Conservation (phyloP, 768 basidiomycete genomes). For the Cantharellus cinnabarinus region DNA sequence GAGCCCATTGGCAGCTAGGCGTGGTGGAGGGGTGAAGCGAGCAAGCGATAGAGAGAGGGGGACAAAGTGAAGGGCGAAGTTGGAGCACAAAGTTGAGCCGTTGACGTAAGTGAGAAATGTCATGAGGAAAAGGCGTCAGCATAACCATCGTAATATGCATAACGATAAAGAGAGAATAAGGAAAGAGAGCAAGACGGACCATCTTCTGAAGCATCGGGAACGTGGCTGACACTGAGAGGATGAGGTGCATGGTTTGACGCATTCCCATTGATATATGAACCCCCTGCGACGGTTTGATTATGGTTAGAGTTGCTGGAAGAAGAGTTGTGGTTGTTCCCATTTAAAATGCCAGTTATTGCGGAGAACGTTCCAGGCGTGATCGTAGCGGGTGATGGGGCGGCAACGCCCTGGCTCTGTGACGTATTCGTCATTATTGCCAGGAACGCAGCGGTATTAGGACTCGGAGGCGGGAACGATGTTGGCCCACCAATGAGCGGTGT, state of each 20-base stretch:
- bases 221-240: constrained; percentile 12
- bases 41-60: too few species aligned
- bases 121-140: background rate
- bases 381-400: constrained; percentile 19
- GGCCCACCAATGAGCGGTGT: constrained; percentile 64
- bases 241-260: background rate
- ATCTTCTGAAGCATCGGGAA: constrained; percentile 19
- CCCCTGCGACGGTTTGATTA: constrained; percentile 13
- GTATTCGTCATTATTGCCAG: constrained; percentile 72
- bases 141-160: background rate
- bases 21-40: constrained; percentile 16
- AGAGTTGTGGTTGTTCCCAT: constrained; percentile 15
- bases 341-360: constrained; percentile 58
- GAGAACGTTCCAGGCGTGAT: constrained; percentile 58
- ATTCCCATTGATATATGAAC: constrained; percentile 18
- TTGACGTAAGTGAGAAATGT: background rate
- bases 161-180: constrained; percentile 12
- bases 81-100: background rate
- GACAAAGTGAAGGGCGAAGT: background rate
- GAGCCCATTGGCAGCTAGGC: constrained; percentile 63
- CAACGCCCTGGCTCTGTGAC: constrained; percentile 11
- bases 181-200: constrained; percentile 11
- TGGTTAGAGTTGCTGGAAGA: constrained; percentile 7
- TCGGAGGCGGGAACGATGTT: constrained; percentile 58
- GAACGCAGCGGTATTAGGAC: constrained; percentile 81